Evolutionary conservation across 176 grass and related monocot species (phyloP).

Genomic region (Aechmea fasciata): DNA sequence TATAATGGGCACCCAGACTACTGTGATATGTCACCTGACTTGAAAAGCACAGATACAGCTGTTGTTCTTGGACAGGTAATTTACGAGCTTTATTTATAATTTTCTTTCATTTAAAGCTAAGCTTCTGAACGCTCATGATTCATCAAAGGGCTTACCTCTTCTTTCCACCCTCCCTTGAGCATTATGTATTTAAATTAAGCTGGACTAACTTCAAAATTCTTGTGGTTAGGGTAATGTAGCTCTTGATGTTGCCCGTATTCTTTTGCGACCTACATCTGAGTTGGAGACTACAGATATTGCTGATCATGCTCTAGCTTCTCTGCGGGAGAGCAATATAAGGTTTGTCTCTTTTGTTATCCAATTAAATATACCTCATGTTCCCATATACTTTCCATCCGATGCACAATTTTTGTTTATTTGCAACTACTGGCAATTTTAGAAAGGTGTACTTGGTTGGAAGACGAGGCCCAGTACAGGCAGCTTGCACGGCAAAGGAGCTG

Average conservation of each 20-base stretch:
- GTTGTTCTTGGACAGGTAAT: slow-evolving; percentile 82
- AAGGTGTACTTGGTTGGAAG: slow-evolving; percentile 88
- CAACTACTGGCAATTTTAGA: slow-evolving; percentile 30
- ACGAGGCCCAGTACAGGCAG: slow-evolving; percentile 74
- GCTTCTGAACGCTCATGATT: neutral
- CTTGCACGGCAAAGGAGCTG: slow-evolving; percentile 86
- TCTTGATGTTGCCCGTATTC: slow-evolving; percentile 85
- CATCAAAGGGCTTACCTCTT: neutral
- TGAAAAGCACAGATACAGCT: slow-evolving; percentile 60
- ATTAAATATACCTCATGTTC: neutral
- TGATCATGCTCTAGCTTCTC: slow-evolving; percentile 64
- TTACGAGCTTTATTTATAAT: slow-evolving; percentile 12
- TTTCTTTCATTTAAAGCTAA: too few relatives aligned
- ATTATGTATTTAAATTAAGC: neutral
- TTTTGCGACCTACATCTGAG: slow-evolving; percentile 54
- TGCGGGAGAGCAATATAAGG: slow-evolving; percentile 67
- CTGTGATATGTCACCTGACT: slow-evolving; percentile 49
- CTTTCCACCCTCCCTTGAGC: neutral
- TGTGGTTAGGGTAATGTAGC: slow-evolving; percentile 81
- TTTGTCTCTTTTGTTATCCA: slow-evolving; percentile 8
- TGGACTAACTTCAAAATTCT: slow-evolving; percentile 1
- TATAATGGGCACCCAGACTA: slow-evolving; percentile 94
- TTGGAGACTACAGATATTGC: slow-evolving; percentile 83
- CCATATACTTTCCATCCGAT: neutral
- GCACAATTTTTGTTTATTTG: neutral